Evolutionary conservation across 139 green algal species (phyloP).

Genomic region (Pedinophyceae sp.): DNA sequence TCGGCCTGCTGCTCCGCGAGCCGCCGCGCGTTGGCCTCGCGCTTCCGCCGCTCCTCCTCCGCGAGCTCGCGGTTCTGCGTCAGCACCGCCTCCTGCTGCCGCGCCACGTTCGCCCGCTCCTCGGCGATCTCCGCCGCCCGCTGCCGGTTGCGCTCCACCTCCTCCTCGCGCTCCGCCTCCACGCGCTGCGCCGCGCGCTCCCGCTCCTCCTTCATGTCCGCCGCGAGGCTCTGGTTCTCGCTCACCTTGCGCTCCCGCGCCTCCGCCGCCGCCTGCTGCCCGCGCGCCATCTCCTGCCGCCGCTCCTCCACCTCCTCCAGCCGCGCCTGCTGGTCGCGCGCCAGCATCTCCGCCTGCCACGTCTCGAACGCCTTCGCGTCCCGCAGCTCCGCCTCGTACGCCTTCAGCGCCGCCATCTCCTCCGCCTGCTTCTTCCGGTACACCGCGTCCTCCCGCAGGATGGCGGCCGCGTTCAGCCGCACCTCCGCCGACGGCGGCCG

Average conservation of each 20-base stretch:
- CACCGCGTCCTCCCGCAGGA: conserved; percentile 59
- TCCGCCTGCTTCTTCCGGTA: conserved; percentile 50
- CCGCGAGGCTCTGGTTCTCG: conserved; percentile 17
- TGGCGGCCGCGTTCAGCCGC: conserved; percentile 44
- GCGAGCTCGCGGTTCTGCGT: conserved; percentile 12
- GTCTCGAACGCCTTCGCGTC: conserved; percentile 35
- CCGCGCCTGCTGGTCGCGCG: conserved; percentile 1
- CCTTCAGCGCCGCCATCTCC: conserved; percentile 35
- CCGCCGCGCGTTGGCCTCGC: conserved; percentile 13
- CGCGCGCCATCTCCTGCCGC: conserved; percentile 29
- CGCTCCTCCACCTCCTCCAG: conserved; percentile 22
- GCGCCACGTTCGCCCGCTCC: neutral
- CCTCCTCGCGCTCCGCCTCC: conserved; percentile 21
- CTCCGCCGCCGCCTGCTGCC: conserved; percentile 21
- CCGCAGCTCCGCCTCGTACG: conserved; percentile 47
- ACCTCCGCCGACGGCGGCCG: conserved; percentile 22
- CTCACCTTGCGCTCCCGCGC: conserved; percentile 11
- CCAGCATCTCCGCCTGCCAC: conserved; percentile 12
- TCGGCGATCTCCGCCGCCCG: conserved; percentile 20
- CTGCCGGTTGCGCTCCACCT: conserved; percentile 22
- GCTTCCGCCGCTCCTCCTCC: conserved; percentile 20
- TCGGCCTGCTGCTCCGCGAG: conserved; percentile 24
- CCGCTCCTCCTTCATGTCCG: conserved; percentile 19
- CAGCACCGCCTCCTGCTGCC: neutral
- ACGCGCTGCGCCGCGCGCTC: conserved; percentile 20